Evolutionary conservation across 495 filamentous ascomycete species (phyloP), one percentile per base, ranked within the genome.

Genomic region (Hamigera avellanea): DNA sequence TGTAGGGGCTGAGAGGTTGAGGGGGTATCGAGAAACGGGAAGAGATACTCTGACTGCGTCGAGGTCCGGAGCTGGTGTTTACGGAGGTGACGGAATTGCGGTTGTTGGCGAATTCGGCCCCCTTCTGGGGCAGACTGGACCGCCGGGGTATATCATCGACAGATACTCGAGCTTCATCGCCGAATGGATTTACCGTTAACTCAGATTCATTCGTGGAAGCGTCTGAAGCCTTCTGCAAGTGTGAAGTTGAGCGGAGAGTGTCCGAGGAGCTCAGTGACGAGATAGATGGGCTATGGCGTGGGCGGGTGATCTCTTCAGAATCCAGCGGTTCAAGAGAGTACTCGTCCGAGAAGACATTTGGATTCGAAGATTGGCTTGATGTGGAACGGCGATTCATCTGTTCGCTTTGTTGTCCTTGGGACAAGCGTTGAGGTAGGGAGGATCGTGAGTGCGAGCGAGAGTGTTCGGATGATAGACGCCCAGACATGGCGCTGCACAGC

Each of bases 281-380:
- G 18, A 51, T 35, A 14, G 50, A 55, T 8, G 56, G 52, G 43
- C 54, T 58, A 40, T 39, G 52, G 26, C 51, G 46, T 15, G 53
- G 50, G 30, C 57, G 50, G 21, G 51, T 52, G 26, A 54, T 51
- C 30, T 55, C 50, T 32, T 62, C 58, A 26, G 54, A 38, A 35
- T 66, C 52, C 32, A 66, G 46, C 14, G 61, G 48, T 42, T 71
- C 61, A 47, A 71, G 44, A 2, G 69, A 64, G 45, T 67, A 70
- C 32, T 70, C 68, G 45, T 73, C 69, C 30, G 67, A 64, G 48
- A 73, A 73, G 26, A 70, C 62, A 52, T 70, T 67, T 26, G 65
- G 64, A 34, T 69, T 67, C 19, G 58, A 62, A 18, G 48, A 57
- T 50, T 52, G 61, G 54, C 53, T 41, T 32, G 58, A 60, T 17